A percentile compares a stretch with the other conserved stretches of the same genome.
Conservation (phyloP, 2,329 filamentous ascomycete species). For the Claviceps lovelessii region DNA sequence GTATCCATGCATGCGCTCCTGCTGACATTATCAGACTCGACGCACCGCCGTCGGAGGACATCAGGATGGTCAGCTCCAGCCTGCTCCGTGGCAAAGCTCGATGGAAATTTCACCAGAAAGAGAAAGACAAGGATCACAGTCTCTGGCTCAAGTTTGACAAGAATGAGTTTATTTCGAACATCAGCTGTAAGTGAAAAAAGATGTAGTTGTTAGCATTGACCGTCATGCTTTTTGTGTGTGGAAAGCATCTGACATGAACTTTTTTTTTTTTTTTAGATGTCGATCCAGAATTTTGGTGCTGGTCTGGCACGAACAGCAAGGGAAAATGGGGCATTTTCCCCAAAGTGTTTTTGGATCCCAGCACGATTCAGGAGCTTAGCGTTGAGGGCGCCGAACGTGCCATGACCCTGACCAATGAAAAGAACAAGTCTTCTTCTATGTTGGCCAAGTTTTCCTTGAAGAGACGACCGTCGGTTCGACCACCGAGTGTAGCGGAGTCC, state of each 20-base stretch:
- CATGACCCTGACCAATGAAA: constrained; percentile 20
- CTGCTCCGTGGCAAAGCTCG: constrained; percentile 33
- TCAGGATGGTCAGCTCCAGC: constrained; percentile 32
- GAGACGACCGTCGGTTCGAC: constrained; percentile 17
- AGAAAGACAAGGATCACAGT: constrained; percentile 27
- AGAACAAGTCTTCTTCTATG: constrained; percentile 19
- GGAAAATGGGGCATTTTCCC: constrained; percentile 41
- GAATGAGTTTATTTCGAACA: constrained; percentile 53
- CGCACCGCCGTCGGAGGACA: constrained; percentile 29
- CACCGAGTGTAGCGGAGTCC: constrained; percentile 20
- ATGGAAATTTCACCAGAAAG: constrained; percentile 39
- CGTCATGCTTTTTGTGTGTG: neutral
- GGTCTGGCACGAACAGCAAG: constrained; percentile 37
- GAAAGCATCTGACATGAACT: neutral
- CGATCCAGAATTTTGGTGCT: constrained; percentile 39
- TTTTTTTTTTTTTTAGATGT: constrained; percentile 18
- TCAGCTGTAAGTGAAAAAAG: constrained; percentile 30
- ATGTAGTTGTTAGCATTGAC: neutral
- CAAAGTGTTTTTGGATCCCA: constrained; percentile 32
- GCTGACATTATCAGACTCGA: constrained; percentile 34
- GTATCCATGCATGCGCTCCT: constrained; percentile 34
- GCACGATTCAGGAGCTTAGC: constrained; percentile 26
- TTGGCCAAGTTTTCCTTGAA: constrained; percentile 20
- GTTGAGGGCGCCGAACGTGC: constrained; percentile 15
- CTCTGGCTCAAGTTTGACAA: constrained; percentile 50